Base-by-base conservation (phyloP, 1,284 basidiomycete species). In the Lentinula novae-zelandiae region DNA sequence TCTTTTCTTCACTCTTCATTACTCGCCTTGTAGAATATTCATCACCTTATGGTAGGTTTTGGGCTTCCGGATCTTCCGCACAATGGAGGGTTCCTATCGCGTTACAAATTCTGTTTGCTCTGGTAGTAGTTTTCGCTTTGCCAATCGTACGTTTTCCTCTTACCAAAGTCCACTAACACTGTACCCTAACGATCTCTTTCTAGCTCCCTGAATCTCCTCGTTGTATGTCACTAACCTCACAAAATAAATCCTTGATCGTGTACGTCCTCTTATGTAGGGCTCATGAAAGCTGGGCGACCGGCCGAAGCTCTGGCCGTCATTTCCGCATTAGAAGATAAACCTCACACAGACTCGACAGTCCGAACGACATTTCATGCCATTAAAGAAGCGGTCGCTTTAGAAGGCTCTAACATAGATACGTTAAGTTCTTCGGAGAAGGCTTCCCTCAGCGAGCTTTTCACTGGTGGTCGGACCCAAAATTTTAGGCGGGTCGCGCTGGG, bases 71-170 rank as follows among this genome's bases (percentile, higher is more conserved):
- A 10, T 83, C 81, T 13, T 83, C 83, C 15, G 81, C 83, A 0
- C 84, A 87, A 69, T 89, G 87, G 87, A 74, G 87, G 58, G 82
- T 84, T n/a, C 87, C 89, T 1, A 82, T 90, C 49, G 83, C 84
- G 1, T 73, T 90, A 42, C 88, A 91, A 68, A 84, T 86, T 55
- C 55, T 84, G 7, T 80, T 90, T 55, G 86, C 86, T 2, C 60
- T 85, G 5, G 73, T 87, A 50, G 84, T 90, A 77, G 76, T 88
- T 53, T 63, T 77, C 61, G 78, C 78, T 13, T 83, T 89, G 22
- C 71, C 71, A 33, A 81, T 85, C 67, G 82, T 87, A 67, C 65
- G 82, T 76, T 39, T 6, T 36, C 6, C 22, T 53, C 1, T 15
- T 8, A 5, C 15, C 31, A 17, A 50, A 50, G 13, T 7, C 36